Evolutionary conservation across 2,329 filamentous ascomycete species (phyloP), one percentile per base, ranked within the genome.

Genomic region (Nannizziopsis arthrosporioides): DNA sequence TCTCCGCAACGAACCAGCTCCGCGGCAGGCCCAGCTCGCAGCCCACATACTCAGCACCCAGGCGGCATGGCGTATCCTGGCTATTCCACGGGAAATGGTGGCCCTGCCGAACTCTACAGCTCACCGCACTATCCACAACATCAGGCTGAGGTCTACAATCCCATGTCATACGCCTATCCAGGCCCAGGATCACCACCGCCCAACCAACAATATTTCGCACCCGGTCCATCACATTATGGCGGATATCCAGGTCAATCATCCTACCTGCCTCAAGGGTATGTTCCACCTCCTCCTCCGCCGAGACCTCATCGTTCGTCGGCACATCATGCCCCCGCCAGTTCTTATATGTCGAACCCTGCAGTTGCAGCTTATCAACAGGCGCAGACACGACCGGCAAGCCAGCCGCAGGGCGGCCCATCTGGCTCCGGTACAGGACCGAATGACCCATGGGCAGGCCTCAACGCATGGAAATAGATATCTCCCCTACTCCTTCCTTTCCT

Each of bases 391-490:
- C 65, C 68, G 54, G 56, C 60, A 1, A 62, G 65, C 51, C 57
- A 59, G 22, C 40, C 43, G 17, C 53, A 47, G 60, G 43, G 61
- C 62, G 43, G 56, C 62, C 46, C 40, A 12, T 18, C 35, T 1
- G 32, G 46, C 14, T 19, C 39, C 12, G 14, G 18, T 14, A 10
- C 45, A n/a, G 30, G 58, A 57, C 38, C 53, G 59, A 10, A 57
- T 52, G 80, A 86, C 70, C 82, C 81, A 6, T 86, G 81, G 81
- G 80, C 81, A 12, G 82, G 81, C 3, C 63, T 86, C 55, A 82
- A 75, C 66, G 76, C 75, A 40, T 85, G 81, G 81, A 83, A 82
- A 62, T 84, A 54, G 61, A 48, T 37, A n/a, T 22, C 9, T 22
- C 5, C 22, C 3, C 22, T 27, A 27, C n/a, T 27, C 4, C 22